Percentiles rank a stretch among this genome's conserved stretches.
Conservation (phyloP, 2,329 filamentous ascomycete genomes). For the Aphanoascus verrucosus region DNA sequence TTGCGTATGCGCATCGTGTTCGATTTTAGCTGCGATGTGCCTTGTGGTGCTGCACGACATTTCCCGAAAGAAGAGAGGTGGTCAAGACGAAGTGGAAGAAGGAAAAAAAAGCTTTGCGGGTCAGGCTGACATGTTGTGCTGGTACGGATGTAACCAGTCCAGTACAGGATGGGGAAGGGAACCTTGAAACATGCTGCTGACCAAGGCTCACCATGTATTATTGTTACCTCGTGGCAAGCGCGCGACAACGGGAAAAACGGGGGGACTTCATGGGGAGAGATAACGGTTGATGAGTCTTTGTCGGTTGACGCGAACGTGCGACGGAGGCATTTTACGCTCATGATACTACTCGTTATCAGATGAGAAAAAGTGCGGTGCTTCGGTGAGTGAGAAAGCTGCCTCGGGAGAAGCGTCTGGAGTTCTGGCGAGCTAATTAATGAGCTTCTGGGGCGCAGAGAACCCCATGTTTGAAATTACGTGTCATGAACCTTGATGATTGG, state of each 20-base stretch:
- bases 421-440: too few species aligned
- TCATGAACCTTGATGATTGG: constrained; percentile 1
- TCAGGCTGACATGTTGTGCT: constrained; percentile 1
- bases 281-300: background rate
- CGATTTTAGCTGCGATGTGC: background rate
- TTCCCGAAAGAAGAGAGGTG: background rate
- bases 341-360: background rate
- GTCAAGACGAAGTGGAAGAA: too few species aligned
- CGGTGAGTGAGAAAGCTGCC: too few species aligned
- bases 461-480: constrained; percentile 3
- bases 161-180: background rate
- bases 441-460: background rate
- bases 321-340: background rate
- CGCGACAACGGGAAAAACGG: background rate
- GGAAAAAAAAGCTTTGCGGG: background rate
- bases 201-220: too few species aligned
- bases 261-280: background rate
- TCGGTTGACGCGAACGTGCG: background rate
- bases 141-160: constrained; percentile 7
- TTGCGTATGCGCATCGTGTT: background rate
- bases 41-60: constrained; percentile 10
- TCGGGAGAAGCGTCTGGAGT: too few species aligned
- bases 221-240: constrained; percentile 7
- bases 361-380: too few species aligned
- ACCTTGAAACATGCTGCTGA: constrained; percentile 4